Percentiles rank a stretch among this genome's conserved stretches.
These are phyloP conservation scores for Apodospora peruviana DNA, from an alignment of 495 filamentous ascomycete species.

Conservation along the genomic window DNA sequence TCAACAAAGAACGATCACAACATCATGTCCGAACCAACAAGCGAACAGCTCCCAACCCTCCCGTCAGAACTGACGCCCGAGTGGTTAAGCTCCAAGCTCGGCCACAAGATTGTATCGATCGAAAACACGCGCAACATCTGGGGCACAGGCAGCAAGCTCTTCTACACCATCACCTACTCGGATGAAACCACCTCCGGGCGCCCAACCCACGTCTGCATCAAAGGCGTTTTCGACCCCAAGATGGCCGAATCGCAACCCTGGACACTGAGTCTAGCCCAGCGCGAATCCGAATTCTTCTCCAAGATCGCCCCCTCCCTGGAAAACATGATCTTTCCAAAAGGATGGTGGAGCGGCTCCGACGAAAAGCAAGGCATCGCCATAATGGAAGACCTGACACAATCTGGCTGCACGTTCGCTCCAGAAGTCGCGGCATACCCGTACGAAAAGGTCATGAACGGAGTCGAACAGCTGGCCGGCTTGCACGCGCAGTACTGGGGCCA, in stretches of 20 bases:
- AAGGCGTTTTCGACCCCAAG: constrained; percentile 29
- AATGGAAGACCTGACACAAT: constrained; percentile 25
- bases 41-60: constrained; percentile 10
- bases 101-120: constrained; percentile 23
- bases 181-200: constrained; percentile 11
- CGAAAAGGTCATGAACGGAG: constrained; percentile 13
- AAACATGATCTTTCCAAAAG: constrained; percentile 25
- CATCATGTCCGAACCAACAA: not conserved
- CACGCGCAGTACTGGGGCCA: constrained; percentile 25
- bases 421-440: constrained; percentile 19
- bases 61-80: constrained; percentile 20
- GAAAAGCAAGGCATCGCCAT: constrained; percentile 26
- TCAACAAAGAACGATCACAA: not conserved
- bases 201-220: constrained; percentile 25
- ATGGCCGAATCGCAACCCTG: constrained; percentile 25
- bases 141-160: constrained; percentile 29
- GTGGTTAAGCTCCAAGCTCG: constrained; percentile 23
- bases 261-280: constrained; percentile 28
- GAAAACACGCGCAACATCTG: constrained; percentile 17
- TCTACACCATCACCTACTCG: constrained; percentile 22
- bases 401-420: constrained; percentile 23
- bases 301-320: constrained; percentile 22
- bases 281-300: constrained; percentile 30
- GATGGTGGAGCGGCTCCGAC: constrained; percentile 27
- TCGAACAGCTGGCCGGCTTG: constrained; percentile 23